phyloP scores from a whole-genome alignment of 164 flowering plant genomes.

The Litsea cubeba region DNA sequence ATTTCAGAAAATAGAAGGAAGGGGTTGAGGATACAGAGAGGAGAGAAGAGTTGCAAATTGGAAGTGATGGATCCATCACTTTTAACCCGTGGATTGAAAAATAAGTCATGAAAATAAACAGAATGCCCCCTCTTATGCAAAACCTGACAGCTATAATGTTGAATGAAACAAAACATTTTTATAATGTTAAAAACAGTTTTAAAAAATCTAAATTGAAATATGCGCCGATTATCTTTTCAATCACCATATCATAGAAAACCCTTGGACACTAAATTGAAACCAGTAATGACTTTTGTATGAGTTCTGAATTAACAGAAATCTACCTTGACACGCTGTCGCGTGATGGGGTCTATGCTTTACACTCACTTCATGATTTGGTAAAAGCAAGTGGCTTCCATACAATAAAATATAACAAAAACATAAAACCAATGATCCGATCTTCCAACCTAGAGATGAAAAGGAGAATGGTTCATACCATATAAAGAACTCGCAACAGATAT shows the following conservation, averaged over 20 bases:
- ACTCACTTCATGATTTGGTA: neutral
- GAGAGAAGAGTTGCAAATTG: neutral
- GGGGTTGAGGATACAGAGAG: neutral
- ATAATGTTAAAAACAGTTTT: too few species aligned
- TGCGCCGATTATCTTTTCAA: too few species aligned
- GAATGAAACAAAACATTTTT: neutral
- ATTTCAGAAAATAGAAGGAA: neutral
- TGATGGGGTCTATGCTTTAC: neutral
- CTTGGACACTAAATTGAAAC: too few species aligned
- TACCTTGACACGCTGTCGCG: neutral
- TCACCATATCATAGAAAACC: too few species aligned
- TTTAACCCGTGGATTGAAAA: neutral
- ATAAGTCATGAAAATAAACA: neutral
- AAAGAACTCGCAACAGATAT: too few species aligned
- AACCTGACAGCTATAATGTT: too few species aligned
- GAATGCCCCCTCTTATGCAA: neutral
- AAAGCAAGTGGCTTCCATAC: neutral
- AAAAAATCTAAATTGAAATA: too few species aligned
- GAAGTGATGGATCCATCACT: neutral
- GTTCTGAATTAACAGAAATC: neutral
- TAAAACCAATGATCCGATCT: neutral
- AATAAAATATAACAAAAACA: neutral
- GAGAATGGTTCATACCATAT: neutral
- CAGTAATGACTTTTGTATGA: neutral
- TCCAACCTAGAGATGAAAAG: neutral